phyloP scores from a whole-genome alignment of 306 rosid genomes.

The Cucumis hystrix region DNA sequence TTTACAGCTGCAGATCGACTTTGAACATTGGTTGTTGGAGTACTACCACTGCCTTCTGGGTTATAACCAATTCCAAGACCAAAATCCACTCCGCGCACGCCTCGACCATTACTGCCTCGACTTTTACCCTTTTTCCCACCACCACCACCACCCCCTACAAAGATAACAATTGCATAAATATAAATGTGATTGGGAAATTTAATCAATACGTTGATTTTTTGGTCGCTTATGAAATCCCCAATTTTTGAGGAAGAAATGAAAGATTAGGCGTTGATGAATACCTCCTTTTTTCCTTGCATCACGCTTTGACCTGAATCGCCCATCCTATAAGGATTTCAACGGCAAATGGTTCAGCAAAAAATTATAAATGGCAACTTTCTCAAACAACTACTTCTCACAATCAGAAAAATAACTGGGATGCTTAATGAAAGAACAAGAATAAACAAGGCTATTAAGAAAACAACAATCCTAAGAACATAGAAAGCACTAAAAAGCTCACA shows the following conservation, averaged over 20 bases:
- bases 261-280: background rate
- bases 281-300: slow-evolving; percentile 96
- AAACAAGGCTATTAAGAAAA: background rate
- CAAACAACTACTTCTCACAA: slow-evolving; percentile 5
- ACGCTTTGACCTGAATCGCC: slow-evolving; percentile 94
- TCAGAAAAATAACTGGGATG: background rate
- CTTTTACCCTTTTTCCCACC: slow-evolving; percentile 78
- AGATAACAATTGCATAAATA: background rate
- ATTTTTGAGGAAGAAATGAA: too few relatives aligned
- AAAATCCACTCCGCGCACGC: slow-evolving; percentile 95
- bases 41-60: slow-evolving; percentile 38
- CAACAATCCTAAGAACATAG: background rate
- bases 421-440: background rate
- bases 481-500: background rate
- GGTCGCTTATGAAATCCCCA: too few relatives aligned
- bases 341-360: slow-evolving; percentile 14
- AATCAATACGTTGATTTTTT: background rate
- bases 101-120: slow-evolving; percentile 51
- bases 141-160: background rate
- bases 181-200: background rate
- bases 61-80: slow-evolving; percentile 89
- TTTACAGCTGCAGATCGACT: slow-evolving; percentile 65
- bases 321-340: slow-evolving; percentile 53
- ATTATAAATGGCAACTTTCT: slow-evolving; percentile 6
- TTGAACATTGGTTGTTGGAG: slow-evolving; percentile 30